phyloP scores from a whole-genome alignment of 441 rosid genomes.

The Bocquillonia castaneifolia region DNA sequence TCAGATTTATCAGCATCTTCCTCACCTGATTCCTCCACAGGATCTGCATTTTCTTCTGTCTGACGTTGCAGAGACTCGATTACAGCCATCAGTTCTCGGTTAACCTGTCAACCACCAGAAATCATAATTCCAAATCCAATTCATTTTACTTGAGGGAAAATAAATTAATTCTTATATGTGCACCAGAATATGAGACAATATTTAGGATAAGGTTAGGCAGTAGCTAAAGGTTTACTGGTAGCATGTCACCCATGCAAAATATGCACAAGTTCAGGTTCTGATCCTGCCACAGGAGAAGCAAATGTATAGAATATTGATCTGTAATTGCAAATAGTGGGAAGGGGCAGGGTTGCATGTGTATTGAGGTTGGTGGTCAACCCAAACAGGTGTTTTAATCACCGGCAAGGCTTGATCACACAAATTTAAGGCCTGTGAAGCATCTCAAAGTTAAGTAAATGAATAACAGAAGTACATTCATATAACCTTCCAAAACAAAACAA shows the following conservation, averaged over 20 bases:
- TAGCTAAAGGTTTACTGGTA: too few species aligned
- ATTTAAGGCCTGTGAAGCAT: not conserved
- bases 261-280: not conserved
- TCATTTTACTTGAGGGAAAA: not conserved
- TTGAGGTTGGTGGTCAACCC: too few species aligned
- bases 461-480: not conserved
- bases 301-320: not conserved
- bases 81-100: constrained; percentile 51
- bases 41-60: constrained; percentile 17
- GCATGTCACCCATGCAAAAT: not conserved
- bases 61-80: constrained; percentile 40
- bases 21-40: constrained; percentile 11
- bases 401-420: not conserved
- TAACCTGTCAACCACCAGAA: constrained; percentile 40
- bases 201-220: too few species aligned
- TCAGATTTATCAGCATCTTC: constrained; percentile 5
- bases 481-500: not conserved
- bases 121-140: not conserved
- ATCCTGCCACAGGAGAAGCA: not conserved
- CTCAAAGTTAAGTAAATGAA: not conserved
- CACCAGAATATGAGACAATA: too few species aligned
- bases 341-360: too few species aligned
- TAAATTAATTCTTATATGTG: not conserved
- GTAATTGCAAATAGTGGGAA: not conserved
- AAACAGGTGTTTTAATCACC: not conserved